Percentiles rank a stretch among this genome's conserved stretches.
Evolutionary conservation across 495 filamentous ascomycete genomes (phyloP).

Genomic region (Aeminium ludgeri): DNA sequence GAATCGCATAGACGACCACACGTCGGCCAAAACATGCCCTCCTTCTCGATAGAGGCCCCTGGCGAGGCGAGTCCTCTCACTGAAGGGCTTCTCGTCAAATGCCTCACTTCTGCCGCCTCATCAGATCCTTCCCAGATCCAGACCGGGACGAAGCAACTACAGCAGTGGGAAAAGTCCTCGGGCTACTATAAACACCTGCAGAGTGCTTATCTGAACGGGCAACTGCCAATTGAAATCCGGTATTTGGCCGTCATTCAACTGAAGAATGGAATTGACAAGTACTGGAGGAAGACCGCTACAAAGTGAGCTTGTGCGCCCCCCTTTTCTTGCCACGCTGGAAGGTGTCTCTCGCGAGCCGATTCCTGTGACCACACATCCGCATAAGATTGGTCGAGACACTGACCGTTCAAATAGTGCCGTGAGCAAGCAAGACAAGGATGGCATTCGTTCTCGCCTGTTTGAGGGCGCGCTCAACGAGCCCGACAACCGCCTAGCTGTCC

Average conservation of each 20-base stretch:
- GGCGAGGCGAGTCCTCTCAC: slow-evolving; percentile 47
- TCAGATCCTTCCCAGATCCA: slow-evolving; percentile 57
- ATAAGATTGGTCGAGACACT: too few species aligned
- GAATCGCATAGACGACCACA: too few species aligned
- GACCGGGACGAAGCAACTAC: slow-evolving; percentile 64
- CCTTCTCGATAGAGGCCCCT: slow-evolving; percentile 32
- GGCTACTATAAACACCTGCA: slow-evolving; percentile 70
- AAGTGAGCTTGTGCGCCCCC: slow-evolving; percentile 29
- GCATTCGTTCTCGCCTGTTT: slow-evolving; percentile 56
- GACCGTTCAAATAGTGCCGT: slow-evolving; percentile 55
- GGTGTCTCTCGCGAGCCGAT: too few species aligned
- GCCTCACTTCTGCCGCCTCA: slow-evolving; percentile 56
- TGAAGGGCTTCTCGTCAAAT: slow-evolving; percentile 51
- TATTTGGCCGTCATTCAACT: slow-evolving; percentile 85
- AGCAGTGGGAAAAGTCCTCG: slow-evolving; percentile 62
- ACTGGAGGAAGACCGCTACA: slow-evolving; percentile 62
- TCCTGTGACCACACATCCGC: too few species aligned
- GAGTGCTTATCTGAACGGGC: slow-evolving; percentile 56
- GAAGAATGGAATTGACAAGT: slow-evolving; percentile 89
- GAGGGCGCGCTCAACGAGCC: slow-evolving; percentile 58
- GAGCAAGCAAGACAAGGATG: slow-evolving; percentile 50
- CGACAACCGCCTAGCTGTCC: slow-evolving; percentile 53
- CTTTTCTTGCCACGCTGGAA: too few species aligned
- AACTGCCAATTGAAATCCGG: slow-evolving; percentile 54
- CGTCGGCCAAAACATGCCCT: slow-evolving; percentile 9